Conservation (phyloP, 2,329 filamentous ascomycete species). For the Hirsutella thompsonii region DNA sequence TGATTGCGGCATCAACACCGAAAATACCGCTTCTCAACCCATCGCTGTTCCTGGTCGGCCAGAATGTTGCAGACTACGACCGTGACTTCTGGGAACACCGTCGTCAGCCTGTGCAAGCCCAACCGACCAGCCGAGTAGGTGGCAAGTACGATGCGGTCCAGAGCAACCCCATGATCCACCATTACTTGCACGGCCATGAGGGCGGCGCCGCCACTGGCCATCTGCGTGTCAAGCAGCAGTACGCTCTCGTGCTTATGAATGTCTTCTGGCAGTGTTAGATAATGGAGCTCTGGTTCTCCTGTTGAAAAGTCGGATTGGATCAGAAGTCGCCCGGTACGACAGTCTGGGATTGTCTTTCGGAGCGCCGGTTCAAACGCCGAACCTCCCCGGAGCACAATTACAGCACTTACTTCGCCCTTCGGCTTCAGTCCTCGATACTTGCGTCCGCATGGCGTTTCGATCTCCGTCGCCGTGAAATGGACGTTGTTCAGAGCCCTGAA, state of each 20-base stretch:
- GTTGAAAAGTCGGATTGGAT: conserved; percentile 81
- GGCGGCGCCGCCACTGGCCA: conserved; percentile 74
- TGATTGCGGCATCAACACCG: conserved; percentile 53
- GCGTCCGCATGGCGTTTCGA: conserved; percentile 59
- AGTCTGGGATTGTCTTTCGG: conserved; percentile 84
- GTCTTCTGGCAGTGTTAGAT: conserved; percentile 63
- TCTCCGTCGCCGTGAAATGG: conserved; percentile 47
- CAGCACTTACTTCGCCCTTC: conserved; percentile 67
- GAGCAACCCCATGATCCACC: conserved; percentile 79
- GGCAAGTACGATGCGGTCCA: conserved; percentile 79
- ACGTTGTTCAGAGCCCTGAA: conserved; percentile 63
- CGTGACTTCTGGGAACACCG: conserved; percentile 76
- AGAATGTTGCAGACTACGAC: conserved; percentile 78
- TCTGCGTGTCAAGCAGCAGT: conserved; percentile 81
- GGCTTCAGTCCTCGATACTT: conserved; percentile 60
- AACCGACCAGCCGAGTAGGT: conserved; percentile 81
- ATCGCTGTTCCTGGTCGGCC: conserved; percentile 70
- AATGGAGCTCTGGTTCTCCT: conserved; percentile 88
- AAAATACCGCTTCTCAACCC: conserved; percentile 84
- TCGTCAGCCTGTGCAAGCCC: conserved; percentile 72
- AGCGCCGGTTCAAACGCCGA: conserved; percentile 80
- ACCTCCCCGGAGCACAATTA: conserved; percentile 79
- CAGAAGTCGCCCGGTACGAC: conserved; percentile 73
- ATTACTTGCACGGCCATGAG: conserved; percentile 96
- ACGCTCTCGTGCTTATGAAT: conserved; percentile 69